A percentile compares a stretch with the other conserved stretches of the same genome.
Evolutionary conservation across 2,329 filamentous ascomycete genomes (phyloP).

Genomic region (Phyllosticta ampelicida): DNA sequence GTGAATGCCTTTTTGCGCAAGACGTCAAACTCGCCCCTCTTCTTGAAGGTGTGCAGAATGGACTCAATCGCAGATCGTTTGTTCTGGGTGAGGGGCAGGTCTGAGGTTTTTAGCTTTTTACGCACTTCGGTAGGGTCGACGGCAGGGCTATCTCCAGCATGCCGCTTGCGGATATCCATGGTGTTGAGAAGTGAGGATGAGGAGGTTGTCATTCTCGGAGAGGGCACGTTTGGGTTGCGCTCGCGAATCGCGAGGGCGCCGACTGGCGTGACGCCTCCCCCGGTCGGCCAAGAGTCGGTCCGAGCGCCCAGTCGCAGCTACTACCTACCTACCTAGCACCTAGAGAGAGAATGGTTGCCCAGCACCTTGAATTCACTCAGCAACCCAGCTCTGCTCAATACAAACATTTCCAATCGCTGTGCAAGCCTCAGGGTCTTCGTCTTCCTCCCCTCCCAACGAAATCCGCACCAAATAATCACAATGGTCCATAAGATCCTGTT

Average conservation of each 20-base stretch:
- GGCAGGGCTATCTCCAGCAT: constrained; percentile 2
- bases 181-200: background rate
- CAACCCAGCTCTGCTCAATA: background rate
- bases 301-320: background rate
- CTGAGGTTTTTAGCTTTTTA: constrained; percentile 60
- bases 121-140: constrained; percentile 25
- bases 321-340: background rate
- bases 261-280: background rate
- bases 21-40: constrained; percentile 72
- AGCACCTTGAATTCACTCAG: background rate
- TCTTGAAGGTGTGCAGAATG: constrained; percentile 72
- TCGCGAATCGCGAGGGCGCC: constrained; percentile 1
- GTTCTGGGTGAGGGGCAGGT: constrained; percentile 62
- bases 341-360: background rate
- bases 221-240: background rate
- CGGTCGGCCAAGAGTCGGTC: constrained; percentile 1
- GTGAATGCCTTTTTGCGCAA: constrained; percentile 69
- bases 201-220: constrained; percentile 3
- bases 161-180: background rate
- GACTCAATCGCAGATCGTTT: constrained; percentile 64
- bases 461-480: constrained; percentile 14
- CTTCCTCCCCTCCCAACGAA: background rate
- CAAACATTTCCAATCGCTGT: background rate
- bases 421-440: background rate
- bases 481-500: constrained; percentile 57